Conservation (phyloP, 2,329 filamentous ascomycete species). For the Scedosporium aurantiacum region DNA sequence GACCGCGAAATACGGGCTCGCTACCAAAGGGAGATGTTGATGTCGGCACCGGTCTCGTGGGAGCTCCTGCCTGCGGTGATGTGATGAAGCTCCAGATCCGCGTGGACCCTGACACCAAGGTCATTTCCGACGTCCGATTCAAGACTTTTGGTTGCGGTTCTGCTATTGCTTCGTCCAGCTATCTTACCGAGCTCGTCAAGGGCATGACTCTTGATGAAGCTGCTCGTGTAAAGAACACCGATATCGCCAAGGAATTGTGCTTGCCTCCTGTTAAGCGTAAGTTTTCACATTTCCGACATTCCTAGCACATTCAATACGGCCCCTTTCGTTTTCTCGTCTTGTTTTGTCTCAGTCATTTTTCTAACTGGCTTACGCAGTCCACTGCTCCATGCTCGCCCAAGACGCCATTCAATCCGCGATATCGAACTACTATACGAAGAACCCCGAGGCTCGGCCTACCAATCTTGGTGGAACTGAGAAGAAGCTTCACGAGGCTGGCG, state of each 20-base stretch:
- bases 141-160: slow-evolving; percentile 95
- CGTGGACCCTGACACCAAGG: slow-evolving; percentile 78
- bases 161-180: slow-evolving; percentile 89
- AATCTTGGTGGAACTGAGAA: slow-evolving; percentile 64
- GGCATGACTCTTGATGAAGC: slow-evolving; percentile 95
- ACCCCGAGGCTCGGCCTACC: slow-evolving; percentile 41
- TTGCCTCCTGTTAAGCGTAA: slow-evolving; percentile 77
- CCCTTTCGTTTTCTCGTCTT: too few species aligned
- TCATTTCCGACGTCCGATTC: slow-evolving; percentile 91
- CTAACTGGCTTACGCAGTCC: slow-evolving; percentile 39
- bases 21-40: slow-evolving; percentile 64
- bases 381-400: slow-evolving; percentile 86
- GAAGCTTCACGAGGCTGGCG: slow-evolving; percentile 2
- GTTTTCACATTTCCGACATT: slow-evolving; percentile 22
- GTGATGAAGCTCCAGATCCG: slow-evolving; percentile 77
- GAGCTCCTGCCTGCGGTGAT: slow-evolving; percentile 78
- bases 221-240: slow-evolving; percentile 84
- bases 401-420: slow-evolving; percentile 88
- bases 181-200: slow-evolving; percentile 89
- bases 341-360: background rate
- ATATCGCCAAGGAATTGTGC: slow-evolving; percentile 94
- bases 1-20: slow-evolving; percentile 44
- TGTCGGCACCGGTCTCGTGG: slow-evolving; percentile 85
- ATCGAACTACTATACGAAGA: slow-evolving; percentile 82
- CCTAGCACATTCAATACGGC: background rate